Evolutionary conservation across 1,284 basidiomycete species (phyloP).

Genomic region (Trichosporon coremiiforme): DNA sequence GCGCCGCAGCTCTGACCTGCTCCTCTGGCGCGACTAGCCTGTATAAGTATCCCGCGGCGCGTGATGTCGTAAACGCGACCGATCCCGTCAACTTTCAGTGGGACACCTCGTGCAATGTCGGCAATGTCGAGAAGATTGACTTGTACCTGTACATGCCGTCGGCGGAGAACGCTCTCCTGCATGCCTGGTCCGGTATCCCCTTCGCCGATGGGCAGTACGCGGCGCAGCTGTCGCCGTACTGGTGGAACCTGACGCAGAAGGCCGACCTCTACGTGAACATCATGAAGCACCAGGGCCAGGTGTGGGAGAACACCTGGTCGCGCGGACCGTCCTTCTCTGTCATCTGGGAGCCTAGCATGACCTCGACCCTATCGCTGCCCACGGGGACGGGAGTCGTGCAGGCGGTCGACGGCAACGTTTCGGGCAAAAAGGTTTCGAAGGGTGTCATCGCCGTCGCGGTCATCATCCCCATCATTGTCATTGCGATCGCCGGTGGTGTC

Average conservation of each 20-base stretch:
- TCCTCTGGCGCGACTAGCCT: slow-evolving; percentile 54
- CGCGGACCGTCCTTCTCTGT: slow-evolving; percentile 71
- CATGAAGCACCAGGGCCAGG: slow-evolving; percentile 61
- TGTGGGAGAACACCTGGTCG: slow-evolving; percentile 62
- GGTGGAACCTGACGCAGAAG: slow-evolving; percentile 71
- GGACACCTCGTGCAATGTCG: slow-evolving; percentile 62
- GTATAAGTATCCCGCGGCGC: slow-evolving; percentile 66
- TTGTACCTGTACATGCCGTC: slow-evolving; percentile 71
- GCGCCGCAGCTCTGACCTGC: slow-evolving; percentile 9
- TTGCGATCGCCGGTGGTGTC: slow-evolving; percentile 60
- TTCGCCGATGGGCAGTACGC: slow-evolving; percentile 64
- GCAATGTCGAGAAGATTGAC: slow-evolving; percentile 64
- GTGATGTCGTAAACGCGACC: slow-evolving; percentile 62
- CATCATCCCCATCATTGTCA: slow-evolving; percentile 66
- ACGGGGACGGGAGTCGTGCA: slow-evolving; percentile 40
- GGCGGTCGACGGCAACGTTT: slow-evolving; percentile 46
- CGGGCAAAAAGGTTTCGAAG: slow-evolving; percentile 58
- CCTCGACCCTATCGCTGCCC: slow-evolving; percentile 48
- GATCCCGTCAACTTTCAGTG: slow-evolving; percentile 68
- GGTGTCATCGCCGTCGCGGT: slow-evolving; percentile 77
- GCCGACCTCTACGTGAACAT: slow-evolving; percentile 69
- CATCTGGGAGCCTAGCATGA: slow-evolving; percentile 41
- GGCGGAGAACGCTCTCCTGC: slow-evolving; percentile 60
- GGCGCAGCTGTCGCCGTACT: slow-evolving; percentile 64
- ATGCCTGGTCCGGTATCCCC: slow-evolving; percentile 66